These are phyloP conservation scores for Trametes elegans DNA, from an alignment of 768 basidiomycete species.

Conservation along the genomic window DNA sequence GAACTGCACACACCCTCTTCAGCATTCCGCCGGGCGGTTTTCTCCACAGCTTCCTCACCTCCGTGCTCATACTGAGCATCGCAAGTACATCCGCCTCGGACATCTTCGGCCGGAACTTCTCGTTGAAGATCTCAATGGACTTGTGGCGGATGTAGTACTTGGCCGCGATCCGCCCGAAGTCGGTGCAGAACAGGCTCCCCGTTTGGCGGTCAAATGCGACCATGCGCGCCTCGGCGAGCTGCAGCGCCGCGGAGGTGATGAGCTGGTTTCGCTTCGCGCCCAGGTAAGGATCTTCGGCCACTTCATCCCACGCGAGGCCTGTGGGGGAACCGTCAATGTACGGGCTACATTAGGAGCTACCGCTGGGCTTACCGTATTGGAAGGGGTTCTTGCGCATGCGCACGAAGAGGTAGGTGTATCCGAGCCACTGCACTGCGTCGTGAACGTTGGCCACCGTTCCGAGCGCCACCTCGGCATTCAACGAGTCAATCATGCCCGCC, in stretches of 20 bases:
- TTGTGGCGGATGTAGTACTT: conserved; percentile 91
- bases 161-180: conserved; percentile 93
- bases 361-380: conserved; percentile 80
- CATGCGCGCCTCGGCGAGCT: conserved; percentile 74
- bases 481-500: conserved; percentile 80
- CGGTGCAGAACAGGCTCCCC: conserved; percentile 71
- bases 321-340: too few species aligned
- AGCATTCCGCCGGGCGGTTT: background rate
- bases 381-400: conserved; percentile 92
- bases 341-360: too few species aligned
- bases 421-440: conserved; percentile 92
- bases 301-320: conserved; percentile 75
- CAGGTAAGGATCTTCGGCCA: conserved; percentile 70
- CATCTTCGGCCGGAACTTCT: conserved; percentile 77
- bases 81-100: conserved; percentile 87
- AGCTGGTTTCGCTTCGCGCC: conserved; percentile 67
- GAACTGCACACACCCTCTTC: conserved; percentile 54
- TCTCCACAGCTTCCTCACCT: conserved; percentile 47
- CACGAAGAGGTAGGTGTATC: conserved; percentile 95
- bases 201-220: conserved; percentile 64
- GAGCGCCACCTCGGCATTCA: conserved; percentile 94
- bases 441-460: conserved; percentile 86
- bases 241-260: conserved; percentile 61
- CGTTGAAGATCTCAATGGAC: conserved; percentile 86
- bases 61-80: conserved; percentile 87